Evolutionary conservation across 2,329 filamentous ascomycete genomes (phyloP), one percentile per base, ranked within the genome.

Genomic region (Orbilia javanica): DNA sequence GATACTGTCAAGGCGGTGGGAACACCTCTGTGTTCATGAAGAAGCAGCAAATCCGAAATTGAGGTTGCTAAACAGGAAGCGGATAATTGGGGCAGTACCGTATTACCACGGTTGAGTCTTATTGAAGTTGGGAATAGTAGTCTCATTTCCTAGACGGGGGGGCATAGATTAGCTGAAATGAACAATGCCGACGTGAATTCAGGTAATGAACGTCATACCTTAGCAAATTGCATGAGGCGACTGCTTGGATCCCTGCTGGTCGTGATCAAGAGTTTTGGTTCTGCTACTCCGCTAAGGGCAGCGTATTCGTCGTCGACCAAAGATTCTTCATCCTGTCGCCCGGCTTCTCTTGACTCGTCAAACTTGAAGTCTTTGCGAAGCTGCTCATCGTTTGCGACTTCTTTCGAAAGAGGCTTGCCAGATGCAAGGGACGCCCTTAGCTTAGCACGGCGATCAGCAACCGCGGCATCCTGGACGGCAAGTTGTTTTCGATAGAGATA

Each of bases 401-500:
- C 81, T 73, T 80, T 82, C 10, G 81, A 72, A 36, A 82, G 81
- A 10, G 81, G 80, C 69, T 96, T 97, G 80, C 96, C 96, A 8
- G 92, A 93, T 22, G 96, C 95, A 63, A 98, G 88, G 8, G 94
- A 94, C 36, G 91, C 90, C 83, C 94, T 92, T 68, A 99, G 86
- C 83, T 96, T 93, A 44, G 94, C 92, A 82, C 95, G 88, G 84
- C 97, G 97, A 84, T 97, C 93, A 72, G 92, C 92, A 80, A 96
- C 96, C 83, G 97, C 95, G 79, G 95, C 95, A 86, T 97, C 93
- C 81, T 92, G 91, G 50, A 97, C 89, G 22, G 93, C 91, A 73
- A 97, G 88, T 42, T 96, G 95, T 82, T 93, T 91, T 78, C 95
- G 90, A 84, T 97, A 97, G 82, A 99, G 90, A 84, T 98, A 96